Evolutionary conservation across 345 rosid genomes (phyloP).

Genomic region (Bretschneidera sinensis): DNA sequence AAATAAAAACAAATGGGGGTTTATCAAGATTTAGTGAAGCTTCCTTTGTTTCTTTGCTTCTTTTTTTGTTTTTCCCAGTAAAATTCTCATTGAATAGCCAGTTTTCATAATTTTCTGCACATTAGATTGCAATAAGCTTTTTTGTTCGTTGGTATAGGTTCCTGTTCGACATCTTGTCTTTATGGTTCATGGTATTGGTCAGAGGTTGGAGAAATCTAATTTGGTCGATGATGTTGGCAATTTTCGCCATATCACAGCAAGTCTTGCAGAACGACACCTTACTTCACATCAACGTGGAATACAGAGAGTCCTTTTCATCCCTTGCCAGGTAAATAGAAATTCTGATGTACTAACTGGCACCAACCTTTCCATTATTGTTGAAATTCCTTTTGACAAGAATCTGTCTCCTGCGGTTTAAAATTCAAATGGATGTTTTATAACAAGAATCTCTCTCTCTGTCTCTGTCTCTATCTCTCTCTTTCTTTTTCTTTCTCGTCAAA

Average conservation of each 20-base stretch:
- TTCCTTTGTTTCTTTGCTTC: background rate
- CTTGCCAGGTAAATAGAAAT: conserved; percentile 71
- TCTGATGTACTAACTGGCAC: conserved; percentile 2
- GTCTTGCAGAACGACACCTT: conserved; percentile 74
- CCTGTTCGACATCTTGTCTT: conserved; percentile 93
- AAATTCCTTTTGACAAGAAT: background rate
- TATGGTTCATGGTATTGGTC: conserved; percentile 99
- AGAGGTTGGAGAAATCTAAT: conserved; percentile 93
- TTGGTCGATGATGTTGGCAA: conserved; percentile 92
- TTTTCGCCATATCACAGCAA: conserved; percentile 77
- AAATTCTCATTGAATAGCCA: background rate
- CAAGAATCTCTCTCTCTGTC: background rate
- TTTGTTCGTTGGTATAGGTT: conserved; percentile 42
- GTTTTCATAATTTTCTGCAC: background rate
- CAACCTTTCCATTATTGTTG: conserved; percentile 1
- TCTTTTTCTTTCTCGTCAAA: background rate
- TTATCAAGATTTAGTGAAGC: no score
- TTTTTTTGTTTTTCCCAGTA: background rate
- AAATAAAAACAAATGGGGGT: no score
- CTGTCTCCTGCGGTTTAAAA: background rate
- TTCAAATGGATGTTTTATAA: background rate
- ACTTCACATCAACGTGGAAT: conserved; percentile 62
- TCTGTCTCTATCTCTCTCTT: background rate
- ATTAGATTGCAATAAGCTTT: background rate
- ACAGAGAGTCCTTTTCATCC: conserved; percentile 88